phyloP scores from a whole-genome alignment of 2,329 filamentous ascomycete genomes.

The Fonsecaea multimorphosa region DNA sequence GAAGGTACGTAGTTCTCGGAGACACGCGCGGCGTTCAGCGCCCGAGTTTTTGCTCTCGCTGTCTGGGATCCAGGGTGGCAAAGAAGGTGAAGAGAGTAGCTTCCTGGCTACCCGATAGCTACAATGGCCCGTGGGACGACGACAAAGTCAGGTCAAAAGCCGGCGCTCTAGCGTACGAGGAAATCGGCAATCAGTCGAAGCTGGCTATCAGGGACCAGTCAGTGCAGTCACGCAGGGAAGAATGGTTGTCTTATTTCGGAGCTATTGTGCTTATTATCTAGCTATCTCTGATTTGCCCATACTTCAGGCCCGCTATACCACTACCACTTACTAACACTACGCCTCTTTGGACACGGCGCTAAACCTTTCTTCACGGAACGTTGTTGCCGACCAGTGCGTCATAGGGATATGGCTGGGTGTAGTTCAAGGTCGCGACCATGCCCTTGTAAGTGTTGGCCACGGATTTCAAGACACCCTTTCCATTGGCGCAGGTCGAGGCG shows the following conservation, averaged over 20 bases:
- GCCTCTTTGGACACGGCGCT: not conserved
- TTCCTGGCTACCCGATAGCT: too few relatives aligned
- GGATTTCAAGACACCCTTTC: constrained; percentile 60
- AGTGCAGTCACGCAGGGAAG: not conserved
- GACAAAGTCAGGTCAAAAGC: too few relatives aligned
- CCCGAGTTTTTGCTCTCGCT: not conserved
- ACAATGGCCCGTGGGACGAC: too few relatives aligned
- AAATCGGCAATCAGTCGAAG: not conserved
- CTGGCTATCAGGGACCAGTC: not conserved
- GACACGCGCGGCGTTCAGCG: not conserved
- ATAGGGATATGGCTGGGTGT: constrained; percentile 29
- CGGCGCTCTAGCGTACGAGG: too few relatives aligned
- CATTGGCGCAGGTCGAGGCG: constrained; percentile 75
- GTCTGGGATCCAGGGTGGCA: not conserved
- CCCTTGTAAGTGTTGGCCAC: constrained; percentile 25
- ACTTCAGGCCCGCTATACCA: not conserved
- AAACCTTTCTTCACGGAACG: constrained; percentile 7
- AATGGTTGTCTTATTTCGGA: not conserved
- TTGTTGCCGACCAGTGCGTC: constrained; percentile 25
- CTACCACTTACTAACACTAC: too few relatives aligned
- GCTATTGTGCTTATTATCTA: not conserved
- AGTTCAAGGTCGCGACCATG: constrained; percentile 26
- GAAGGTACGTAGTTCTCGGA: not conserved
- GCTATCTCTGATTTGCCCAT: not conserved
- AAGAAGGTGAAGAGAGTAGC: too few relatives aligned